These are phyloP conservation scores for Eucalyptus curtisii DNA, from an alignment of 345 rosid genomes.

Conservation along the genomic window DNA sequence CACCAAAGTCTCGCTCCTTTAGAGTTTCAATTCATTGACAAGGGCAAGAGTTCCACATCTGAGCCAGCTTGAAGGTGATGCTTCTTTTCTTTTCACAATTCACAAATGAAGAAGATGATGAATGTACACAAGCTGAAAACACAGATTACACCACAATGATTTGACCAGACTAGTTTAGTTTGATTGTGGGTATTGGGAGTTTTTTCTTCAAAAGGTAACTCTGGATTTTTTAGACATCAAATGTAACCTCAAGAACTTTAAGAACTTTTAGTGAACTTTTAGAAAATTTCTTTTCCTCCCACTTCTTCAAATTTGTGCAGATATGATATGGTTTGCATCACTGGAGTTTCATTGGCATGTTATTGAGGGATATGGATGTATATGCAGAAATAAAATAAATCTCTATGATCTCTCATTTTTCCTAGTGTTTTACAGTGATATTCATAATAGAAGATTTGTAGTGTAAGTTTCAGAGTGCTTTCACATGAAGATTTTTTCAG, in stretches of 20 bases:
- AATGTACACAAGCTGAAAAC: not conserved
- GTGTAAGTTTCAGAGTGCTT: not conserved
- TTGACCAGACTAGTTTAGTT: not conserved
- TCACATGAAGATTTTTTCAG: not conserved
- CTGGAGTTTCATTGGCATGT: not conserved
- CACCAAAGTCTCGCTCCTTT: not conserved
- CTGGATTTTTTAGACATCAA: not conserved
- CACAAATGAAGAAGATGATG: not conserved
- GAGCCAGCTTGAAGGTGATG: not conserved
- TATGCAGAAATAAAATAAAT: not conserved
- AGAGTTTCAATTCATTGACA: slow-evolving; percentile 31
- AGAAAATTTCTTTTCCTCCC: not conserved
- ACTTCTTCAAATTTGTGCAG: not conserved
- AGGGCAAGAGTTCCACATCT: slow-evolving; percentile 26
- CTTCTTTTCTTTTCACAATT: not conserved
- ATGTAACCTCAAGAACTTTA: not conserved
- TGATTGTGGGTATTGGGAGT: not conserved
- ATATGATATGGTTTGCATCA: not conserved
- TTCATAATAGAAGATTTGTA: not conserved
- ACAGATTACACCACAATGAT: not conserved
- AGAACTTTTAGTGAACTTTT: not conserved
- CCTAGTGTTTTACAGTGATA: not conserved
- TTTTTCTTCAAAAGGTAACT: not conserved
- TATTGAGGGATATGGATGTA: not conserved
- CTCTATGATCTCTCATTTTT: not conserved